Conservation (phyloP, 2,329 filamentous ascomycete genomes). For the Fusarium lyarnte region DNA sequence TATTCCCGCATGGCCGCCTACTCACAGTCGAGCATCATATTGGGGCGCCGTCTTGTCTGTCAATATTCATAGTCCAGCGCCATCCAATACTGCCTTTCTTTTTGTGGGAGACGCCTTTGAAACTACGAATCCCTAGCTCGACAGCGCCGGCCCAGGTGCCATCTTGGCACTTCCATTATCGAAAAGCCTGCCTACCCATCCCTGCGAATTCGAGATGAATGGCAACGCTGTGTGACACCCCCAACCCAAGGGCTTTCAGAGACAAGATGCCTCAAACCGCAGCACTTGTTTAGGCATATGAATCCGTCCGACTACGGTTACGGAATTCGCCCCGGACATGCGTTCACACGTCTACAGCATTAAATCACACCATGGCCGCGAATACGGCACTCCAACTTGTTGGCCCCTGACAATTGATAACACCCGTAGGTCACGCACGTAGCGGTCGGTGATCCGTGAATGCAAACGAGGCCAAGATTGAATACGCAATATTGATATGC, state of each 20-base stretch:
- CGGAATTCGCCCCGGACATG: constrained; percentile 32
- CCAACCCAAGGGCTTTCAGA: constrained; percentile 11
- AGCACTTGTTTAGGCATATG: constrained; percentile 26
- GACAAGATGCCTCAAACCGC: constrained; percentile 18
- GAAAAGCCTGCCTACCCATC: constrained; percentile 27
- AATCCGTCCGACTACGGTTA: constrained; percentile 17
- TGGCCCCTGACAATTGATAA: constrained; percentile 9
- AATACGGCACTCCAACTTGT: constrained; percentile 22
- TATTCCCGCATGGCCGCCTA: constrained; percentile 22
- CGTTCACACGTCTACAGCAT: constrained; percentile 22
- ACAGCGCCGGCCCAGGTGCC: constrained; percentile 8
- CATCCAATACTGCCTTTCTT: constrained; percentile 7
- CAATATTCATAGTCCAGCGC: constrained; percentile 16
- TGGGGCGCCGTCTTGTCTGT: constrained; percentile 30
- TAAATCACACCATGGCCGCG: constrained; percentile 34
- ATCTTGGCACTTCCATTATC: constrained; percentile 25
- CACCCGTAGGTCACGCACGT: constrained; percentile 12
- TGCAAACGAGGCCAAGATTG: constrained; percentile 3
- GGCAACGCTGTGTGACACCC: constrained; percentile 28
- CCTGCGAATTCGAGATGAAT: constrained; percentile 23
- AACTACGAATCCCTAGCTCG: neutral
- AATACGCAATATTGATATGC: neutral
- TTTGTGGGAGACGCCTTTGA: constrained; percentile 5
- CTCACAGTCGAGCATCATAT: constrained; percentile 27
- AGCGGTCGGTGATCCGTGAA: constrained; percentile 4